These are phyloP conservation scores for Aureobasidium sp. DNA, from an alignment of 2,329 filamentous ascomycete species.

Conservation along the genomic window DNA sequence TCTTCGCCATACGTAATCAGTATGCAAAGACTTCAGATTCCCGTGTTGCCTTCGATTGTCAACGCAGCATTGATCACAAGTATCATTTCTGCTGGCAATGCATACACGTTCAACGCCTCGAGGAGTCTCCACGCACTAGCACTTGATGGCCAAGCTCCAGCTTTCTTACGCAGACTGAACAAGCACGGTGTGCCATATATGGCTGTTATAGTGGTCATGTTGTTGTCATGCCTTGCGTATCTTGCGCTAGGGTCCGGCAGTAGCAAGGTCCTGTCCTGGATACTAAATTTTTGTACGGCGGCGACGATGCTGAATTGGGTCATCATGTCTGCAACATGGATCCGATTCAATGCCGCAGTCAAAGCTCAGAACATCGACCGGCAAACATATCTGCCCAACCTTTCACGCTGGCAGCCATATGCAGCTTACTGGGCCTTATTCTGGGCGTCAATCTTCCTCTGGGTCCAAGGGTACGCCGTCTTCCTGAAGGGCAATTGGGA, in stretches of 20 bases:
- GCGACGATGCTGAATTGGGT: conserved; percentile 54
- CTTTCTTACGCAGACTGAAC: conserved; percentile 50
- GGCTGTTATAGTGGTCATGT: conserved; percentile 42
- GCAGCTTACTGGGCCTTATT: conserved; percentile 31
- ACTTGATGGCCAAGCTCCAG: conserved; percentile 44
- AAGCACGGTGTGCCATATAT: conserved; percentile 53
- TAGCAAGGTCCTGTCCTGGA: conserved; percentile 24
- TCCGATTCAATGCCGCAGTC: conserved; percentile 43
- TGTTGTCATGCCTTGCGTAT: conserved; percentile 29
- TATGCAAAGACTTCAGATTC: conserved; percentile 33
- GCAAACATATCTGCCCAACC: conserved; percentile 15
- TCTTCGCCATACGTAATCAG: conserved; percentile 27
- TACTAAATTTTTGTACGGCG: conserved; percentile 49
- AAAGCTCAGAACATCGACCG: conserved; percentile 43
- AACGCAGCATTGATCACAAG: conserved; percentile 36
- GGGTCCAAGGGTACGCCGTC: conserved; percentile 48
- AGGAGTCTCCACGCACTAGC: conserved; percentile 46
- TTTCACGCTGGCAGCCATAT: background rate
- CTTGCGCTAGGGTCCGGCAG: conserved; percentile 23
- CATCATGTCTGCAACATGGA: conserved; percentile 46
- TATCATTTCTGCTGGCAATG: conserved; percentile 49
- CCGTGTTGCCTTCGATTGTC: conserved; percentile 33
- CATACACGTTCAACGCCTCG: conserved; percentile 46
- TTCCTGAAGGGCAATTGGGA: conserved; percentile 35
- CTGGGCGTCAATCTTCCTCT: conserved; percentile 17